Evolutionary conservation across 192 early-diverging fungal genomes (phyloP).

Genomic region (Umbelopsis ramanniana): DNA sequence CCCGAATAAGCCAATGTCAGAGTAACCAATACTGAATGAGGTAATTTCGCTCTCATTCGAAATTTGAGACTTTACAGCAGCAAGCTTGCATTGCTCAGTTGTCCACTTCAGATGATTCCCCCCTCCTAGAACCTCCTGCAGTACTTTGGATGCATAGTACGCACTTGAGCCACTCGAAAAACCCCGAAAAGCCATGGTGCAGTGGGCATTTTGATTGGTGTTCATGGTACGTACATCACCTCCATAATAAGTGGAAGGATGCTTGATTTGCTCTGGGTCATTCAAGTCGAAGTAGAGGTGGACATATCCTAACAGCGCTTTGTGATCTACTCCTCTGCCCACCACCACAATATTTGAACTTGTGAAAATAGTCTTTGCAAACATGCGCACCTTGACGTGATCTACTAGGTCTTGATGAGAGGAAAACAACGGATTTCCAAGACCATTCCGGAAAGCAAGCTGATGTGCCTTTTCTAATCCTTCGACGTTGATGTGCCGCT

Average conservation of each 20-base stretch:
- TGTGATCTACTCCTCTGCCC: conserved; percentile 9
- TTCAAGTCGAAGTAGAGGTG: conserved; percentile 6
- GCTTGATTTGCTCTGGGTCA: neutral
- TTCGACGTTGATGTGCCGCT: neutral
- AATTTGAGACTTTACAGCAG: neutral
- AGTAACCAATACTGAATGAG: neutral
- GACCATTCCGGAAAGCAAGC: neutral
- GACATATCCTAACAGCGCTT: conserved; percentile 3
- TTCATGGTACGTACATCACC: neutral
- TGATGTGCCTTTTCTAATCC: neutral
- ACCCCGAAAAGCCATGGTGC: neutral
- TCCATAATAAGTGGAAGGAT: neutral
- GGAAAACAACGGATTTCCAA: neutral
- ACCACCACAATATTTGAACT: neutral
- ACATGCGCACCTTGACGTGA: neutral
- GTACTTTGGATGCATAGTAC: neutral
- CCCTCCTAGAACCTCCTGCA: neutral
- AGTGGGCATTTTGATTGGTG: neutral
- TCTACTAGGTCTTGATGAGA: neutral
- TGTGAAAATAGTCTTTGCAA: neutral
- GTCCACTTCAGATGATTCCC: neutral
- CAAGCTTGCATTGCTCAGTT: neutral
- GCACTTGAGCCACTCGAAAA: neutral
- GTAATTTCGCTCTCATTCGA: neutral
- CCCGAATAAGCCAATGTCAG: conserved; percentile 3